These are phyloP conservation scores for Aquanectria penicillioides DNA, from an alignment of 2,329 filamentous ascomycete species.

Conservation along the genomic window DNA sequence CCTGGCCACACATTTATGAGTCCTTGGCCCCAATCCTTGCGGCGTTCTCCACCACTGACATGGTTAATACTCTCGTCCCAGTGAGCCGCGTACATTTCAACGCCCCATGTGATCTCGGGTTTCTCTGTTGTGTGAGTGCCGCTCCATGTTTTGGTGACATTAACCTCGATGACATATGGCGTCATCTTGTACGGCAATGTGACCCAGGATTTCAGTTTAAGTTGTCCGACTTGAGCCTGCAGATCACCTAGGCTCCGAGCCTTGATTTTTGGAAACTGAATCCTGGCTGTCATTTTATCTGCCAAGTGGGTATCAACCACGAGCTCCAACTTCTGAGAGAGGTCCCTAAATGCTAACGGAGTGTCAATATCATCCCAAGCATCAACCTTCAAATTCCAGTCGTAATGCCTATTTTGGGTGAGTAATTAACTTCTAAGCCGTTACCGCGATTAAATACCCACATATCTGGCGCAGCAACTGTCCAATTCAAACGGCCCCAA, in stretches of 20 bases:
- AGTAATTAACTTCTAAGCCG: slow-evolving; percentile 17
- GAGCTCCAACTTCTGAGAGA: slow-evolving; percentile 39
- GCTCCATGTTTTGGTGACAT: slow-evolving; percentile 42
- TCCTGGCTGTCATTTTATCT: too few species aligned
- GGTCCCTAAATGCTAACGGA: slow-evolving; percentile 26
- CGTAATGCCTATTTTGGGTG: slow-evolving; percentile 41
- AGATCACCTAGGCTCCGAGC: slow-evolving; percentile 18
- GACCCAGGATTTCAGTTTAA: slow-evolving; percentile 41
- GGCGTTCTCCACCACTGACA: slow-evolving; percentile 31
- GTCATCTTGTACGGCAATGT: slow-evolving; percentile 44
- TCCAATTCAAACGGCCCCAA: slow-evolving; percentile 45
- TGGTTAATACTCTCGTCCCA: slow-evolving; percentile 51
- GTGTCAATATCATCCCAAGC: slow-evolving; percentile 34
- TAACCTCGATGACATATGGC: slow-evolving; percentile 47
- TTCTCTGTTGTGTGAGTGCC: slow-evolving; percentile 20
- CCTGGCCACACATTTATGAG: slow-evolving; percentile 48
- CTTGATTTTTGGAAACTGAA: slow-evolving; percentile 26
- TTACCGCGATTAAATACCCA: slow-evolving; percentile 25
- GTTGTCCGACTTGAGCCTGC: slow-evolving; percentile 24
- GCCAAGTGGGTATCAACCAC: background rate
- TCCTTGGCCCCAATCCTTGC: slow-evolving; percentile 45
- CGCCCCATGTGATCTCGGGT: slow-evolving; percentile 42
- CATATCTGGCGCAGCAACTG: slow-evolving; percentile 49
- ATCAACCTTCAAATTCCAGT: slow-evolving; percentile 49
- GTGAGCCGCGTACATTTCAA: slow-evolving; percentile 47